phyloP scores from a whole-genome alignment of 2,329 filamentous ascomycete genomes.

The Sporothrix curviconia region DNA sequence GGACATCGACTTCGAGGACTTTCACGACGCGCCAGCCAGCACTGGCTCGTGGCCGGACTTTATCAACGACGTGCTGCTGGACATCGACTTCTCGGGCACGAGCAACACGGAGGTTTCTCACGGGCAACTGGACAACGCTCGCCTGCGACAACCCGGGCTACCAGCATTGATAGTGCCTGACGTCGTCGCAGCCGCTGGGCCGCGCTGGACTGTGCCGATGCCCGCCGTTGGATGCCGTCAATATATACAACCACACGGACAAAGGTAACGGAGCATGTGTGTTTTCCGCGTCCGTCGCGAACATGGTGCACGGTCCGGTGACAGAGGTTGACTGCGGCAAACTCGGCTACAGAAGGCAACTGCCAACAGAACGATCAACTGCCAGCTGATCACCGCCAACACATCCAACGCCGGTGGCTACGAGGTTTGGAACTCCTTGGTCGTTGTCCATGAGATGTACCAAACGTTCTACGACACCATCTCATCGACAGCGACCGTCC shows the following conservation, averaged over 20 bases:
- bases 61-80: no score
- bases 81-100: background rate
- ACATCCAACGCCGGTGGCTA: background rate
- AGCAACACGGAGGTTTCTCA: no score
- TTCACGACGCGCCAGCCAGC: no score
- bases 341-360: background rate
- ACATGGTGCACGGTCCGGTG: background rate
- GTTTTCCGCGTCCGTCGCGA: background rate
- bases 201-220: slow-evolving; percentile 20
- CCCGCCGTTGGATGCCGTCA: slow-evolving; percentile 23
- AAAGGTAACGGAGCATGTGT: background rate
- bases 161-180: slow-evolving; percentile 5
- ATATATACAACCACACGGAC: background rate
- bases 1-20: no score
- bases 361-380: background rate
- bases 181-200: slow-evolving; percentile 23
- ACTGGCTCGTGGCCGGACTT: no score
- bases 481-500: background rate
- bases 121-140: slow-evolving; percentile 22
- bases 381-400: background rate
- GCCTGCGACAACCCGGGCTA: slow-evolving; percentile 18
- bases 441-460: slow-evolving; percentile 17
- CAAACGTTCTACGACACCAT: slow-evolving; percentile 15
- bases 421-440: slow-evolving; percentile 20
- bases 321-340: background rate